Conservation (phyloP, 306 rosid genomes). For the Fagus crenata region DNA sequence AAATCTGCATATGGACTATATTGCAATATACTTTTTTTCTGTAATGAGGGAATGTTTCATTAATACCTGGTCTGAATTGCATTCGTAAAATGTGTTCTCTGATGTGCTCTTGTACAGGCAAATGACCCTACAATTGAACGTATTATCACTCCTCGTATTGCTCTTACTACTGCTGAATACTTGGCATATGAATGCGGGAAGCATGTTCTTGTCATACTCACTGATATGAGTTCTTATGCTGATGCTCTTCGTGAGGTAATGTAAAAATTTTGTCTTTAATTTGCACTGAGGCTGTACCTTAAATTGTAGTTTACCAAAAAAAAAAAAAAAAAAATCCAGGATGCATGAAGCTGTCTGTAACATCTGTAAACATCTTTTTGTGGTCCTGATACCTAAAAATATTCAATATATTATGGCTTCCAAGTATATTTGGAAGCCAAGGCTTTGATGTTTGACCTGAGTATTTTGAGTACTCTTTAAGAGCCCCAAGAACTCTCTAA, state of each 20-base stretch:
- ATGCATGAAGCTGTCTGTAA: conserved; percentile 6
- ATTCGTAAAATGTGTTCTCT: conserved; percentile 20
- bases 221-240: conserved; percentile 99
- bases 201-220: conserved; percentile 98
- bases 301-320: not conserved
- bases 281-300: not conserved
- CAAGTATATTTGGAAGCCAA: conserved; percentile 11
- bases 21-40: conserved; percentile 6
- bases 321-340: conserved; percentile 3
- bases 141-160: conserved; percentile 98
- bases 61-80: conserved; percentile 7
- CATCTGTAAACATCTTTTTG: conserved; percentile 15
- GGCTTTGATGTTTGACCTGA: conserved; percentile 14
- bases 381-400: conserved; percentile 7
- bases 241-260: conserved; percentile 99
- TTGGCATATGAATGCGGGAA: conserved; percentile 99
- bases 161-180: conserved; percentile 98
- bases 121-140: conserved; percentile 99
- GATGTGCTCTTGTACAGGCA: conserved; percentile 62
- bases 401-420: conserved; percentile 8
- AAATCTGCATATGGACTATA: conserved; percentile 14
- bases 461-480: conserved; percentile 16
- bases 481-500: not conserved
- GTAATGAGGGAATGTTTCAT: conserved; percentile 1
- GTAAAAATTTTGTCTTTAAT: conserved; percentile 13